Base-by-base conservation (phyloP, 225 moss, liverwort and hornwort genomes). In the Anthoceros angustus region DNA sequence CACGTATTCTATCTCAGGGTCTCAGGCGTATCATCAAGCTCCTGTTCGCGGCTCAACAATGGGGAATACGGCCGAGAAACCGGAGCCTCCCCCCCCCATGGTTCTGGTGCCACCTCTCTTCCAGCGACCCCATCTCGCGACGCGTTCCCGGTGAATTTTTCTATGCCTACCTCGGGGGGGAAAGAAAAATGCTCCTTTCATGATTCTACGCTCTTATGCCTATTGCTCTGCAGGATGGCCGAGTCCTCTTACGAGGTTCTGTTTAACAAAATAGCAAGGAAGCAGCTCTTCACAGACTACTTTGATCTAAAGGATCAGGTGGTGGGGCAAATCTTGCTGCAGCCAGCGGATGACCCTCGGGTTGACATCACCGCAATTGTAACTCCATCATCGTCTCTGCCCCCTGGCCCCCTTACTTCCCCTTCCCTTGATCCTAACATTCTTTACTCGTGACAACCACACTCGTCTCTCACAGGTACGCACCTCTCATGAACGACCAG, bases 41-140 rank as follows among this genome's bases (percentile, higher is more conserved):
- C 32, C 4, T 4, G 2, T 32, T 32, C 4, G 32, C 32, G 32
- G 32, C 32, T 32, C 32, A 32, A 32, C 32, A 25, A 94, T 94
- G 94, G 90, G 90, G 67, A 90, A 85, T 69, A 63, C 71, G 67
- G 40, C 82, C 39, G 63, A 70, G 68, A 86, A 82, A 73, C 32
- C 32, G 32, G 80, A 79, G 67, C 73, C 84, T 39, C 87, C 87
- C 32, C 84, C 94, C 42, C 94, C 90, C 18, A 83, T 94, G 72
- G 94, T 94, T 42, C 74, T 94, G 49, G 94, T 94, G 65, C 93
- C 93, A 41, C 93, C 93, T 42, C 84, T 94, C 10, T 76, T 94
- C 64, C 90, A 94, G 68, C 86, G 94, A 3, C 90, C 83, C 3
- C 84, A 94, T 41, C 75, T 94, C n/a, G 80, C 81, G 15, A 87